These are phyloP conservation scores for Xerocomus cyaneibrunnescens DNA, from an alignment of 1,284 basidiomycete species.

Conservation along the genomic window DNA sequence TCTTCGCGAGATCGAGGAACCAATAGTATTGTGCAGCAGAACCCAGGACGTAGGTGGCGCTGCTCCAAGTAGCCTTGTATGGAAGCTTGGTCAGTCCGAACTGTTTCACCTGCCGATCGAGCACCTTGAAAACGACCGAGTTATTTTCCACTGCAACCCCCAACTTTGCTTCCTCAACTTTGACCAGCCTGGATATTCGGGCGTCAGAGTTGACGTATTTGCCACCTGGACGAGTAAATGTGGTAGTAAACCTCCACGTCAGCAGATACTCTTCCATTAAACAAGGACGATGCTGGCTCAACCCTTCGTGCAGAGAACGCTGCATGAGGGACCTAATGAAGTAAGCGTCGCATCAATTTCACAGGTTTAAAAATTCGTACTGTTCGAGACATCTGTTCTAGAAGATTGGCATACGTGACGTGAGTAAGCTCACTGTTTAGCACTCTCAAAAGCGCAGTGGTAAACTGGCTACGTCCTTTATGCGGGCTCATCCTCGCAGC, in stretches of 20 bases:
- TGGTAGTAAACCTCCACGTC: too few species aligned
- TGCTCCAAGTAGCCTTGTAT: background rate
- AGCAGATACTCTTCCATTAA: too few species aligned
- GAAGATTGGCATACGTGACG: conserved; percentile 18
- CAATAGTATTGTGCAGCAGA: conserved; percentile 23
- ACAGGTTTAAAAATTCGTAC: background rate
- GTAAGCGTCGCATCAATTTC: too few species aligned
- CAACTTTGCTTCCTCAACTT: conserved; percentile 5
- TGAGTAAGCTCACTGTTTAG: conserved; percentile 4
- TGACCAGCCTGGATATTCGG: too few species aligned
- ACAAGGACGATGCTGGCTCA: too few species aligned
- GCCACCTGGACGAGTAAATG: too few species aligned
- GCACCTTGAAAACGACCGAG: conserved; percentile 6
- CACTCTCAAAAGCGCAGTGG: conserved; percentile 13
- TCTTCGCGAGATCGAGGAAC: conserved; percentile 21
- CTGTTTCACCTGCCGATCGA: conserved; percentile 12
- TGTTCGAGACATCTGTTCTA: conserved; percentile 8
- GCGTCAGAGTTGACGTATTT: too few species aligned
- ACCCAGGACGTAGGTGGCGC: conserved; percentile 2
- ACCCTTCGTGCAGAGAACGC: too few species aligned
- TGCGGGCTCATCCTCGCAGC: conserved; percentile 6
- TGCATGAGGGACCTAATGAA: too few species aligned
- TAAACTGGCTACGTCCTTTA: conserved; percentile 14
- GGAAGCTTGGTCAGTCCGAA: conserved; percentile 11
- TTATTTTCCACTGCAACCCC: conserved; percentile 4